Conservation (phyloP, 1,284 basidiomycete species). For the Apiotrichum montevideense region DNA sequence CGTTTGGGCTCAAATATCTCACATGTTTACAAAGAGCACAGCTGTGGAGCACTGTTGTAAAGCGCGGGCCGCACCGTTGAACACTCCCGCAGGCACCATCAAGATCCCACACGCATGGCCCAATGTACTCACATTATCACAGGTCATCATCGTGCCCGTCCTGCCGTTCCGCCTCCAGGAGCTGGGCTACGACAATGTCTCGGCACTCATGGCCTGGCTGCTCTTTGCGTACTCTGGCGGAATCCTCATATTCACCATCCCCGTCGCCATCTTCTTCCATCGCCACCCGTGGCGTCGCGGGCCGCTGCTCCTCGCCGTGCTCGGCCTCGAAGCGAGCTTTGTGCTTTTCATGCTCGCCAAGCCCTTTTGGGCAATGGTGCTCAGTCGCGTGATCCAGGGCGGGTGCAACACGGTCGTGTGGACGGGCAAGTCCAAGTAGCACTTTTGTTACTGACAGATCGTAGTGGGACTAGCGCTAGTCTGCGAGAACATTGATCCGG, state of each 20-base stretch:
- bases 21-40: no score
- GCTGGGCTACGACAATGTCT: conserved; percentile 31
- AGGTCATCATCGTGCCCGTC: conserved; percentile 52
- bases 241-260: conserved; percentile 55
- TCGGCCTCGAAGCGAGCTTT: conserved; percentile 44
- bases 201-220: conserved; percentile 35
- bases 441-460: conserved; percentile 44
- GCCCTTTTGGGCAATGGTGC: conserved; percentile 62
- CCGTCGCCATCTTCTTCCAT: conserved; percentile 64
- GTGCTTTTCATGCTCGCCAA: conserved; percentile 73
- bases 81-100: no score
- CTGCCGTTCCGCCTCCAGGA: conserved; percentile 56
- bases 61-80: no score
- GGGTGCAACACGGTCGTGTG: conserved; percentile 67
- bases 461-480: conserved; percentile 23
- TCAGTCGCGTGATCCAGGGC: conserved; percentile 68
- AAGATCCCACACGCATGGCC: no score
- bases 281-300: conserved; percentile 51
- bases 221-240: conserved; percentile 38
- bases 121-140: conserved; percentile 3
- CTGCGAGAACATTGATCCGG: conserved; percentile 62
- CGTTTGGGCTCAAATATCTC: no score
- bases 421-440: conserved; percentile 60
- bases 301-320: conserved; percentile 55
- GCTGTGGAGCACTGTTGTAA: no score